Percentiles rank a stretch among this genome's conserved stretches.
These are phyloP conservation scores for Thraustochytrium sp. DNA, from an alignment of 352 stramenopile species.

Conservation along the genomic window DNA sequence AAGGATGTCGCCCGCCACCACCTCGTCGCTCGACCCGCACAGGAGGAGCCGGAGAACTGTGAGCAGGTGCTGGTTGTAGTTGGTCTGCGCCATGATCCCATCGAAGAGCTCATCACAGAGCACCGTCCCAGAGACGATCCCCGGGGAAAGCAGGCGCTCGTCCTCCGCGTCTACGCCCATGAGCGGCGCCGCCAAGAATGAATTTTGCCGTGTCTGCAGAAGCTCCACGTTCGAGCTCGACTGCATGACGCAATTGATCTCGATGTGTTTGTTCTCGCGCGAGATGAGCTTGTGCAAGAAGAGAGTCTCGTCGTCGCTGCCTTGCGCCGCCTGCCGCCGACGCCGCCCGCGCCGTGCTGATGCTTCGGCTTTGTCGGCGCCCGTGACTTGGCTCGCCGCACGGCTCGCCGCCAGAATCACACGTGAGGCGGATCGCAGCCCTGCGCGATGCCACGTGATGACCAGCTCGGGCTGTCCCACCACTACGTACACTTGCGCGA, in stretches of 20 bases:
- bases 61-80: slow-evolving; percentile 11
- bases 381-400: background rate
- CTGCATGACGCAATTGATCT: background rate
- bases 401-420: background rate
- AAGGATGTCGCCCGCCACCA: background rate
- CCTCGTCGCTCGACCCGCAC: too few relatives aligned
- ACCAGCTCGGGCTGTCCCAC: background rate
- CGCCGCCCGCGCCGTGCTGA: too few relatives aligned
- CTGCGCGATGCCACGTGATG: background rate
- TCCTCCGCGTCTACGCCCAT: background rate
- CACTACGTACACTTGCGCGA: background rate
- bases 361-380: background rate
- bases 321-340: too few relatives aligned
- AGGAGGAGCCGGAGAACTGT: background rate
- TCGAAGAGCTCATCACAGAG: background rate
- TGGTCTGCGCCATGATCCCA: slow-evolving; percentile 22
- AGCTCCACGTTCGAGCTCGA: background rate
- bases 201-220: background rate
- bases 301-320: slow-evolving; percentile 17
- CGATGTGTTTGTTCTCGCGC: background rate
- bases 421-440: background rate
- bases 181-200: too few relatives aligned
- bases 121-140: slow-evolving; percentile 1
- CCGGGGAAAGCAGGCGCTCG: background rate
- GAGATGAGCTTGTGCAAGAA: slow-evolving; percentile 6